Conservation (phyloP, 2,329 filamentous ascomycete species). For the Gyromitra esculenta region DNA sequence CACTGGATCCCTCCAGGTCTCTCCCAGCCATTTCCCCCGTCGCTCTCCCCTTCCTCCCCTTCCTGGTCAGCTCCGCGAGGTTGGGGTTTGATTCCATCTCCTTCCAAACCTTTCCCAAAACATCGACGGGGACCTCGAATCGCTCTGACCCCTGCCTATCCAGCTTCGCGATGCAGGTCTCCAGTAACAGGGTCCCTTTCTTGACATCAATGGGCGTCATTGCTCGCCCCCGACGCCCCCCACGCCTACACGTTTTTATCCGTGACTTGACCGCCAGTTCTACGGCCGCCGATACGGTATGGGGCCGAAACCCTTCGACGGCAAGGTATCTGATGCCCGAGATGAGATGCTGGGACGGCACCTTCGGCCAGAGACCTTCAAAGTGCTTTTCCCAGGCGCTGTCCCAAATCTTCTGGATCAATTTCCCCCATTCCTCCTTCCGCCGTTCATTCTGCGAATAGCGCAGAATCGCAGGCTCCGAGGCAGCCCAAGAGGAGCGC, state of each 20-base stretch:
- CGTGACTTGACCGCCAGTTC: not conserved
- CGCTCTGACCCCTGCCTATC: not conserved
- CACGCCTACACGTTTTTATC: not conserved
- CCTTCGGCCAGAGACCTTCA: not conserved
- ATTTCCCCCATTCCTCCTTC: not conserved
- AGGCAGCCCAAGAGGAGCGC: not conserved
- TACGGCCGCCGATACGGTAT: not conserved
- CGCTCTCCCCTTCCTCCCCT: not conserved
- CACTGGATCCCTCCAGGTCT: too few relatives aligned
- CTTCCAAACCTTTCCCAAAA: not conserved
- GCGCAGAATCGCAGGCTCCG: not conserved
- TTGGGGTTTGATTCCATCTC: not conserved
- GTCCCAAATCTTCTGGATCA: not conserved
- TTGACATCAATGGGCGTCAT: not conserved
- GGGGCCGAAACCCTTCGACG: not conserved
- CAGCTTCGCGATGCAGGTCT: not conserved
- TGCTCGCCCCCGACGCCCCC: not conserved
- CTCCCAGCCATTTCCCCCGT: not conserved
- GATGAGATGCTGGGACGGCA: not conserved
- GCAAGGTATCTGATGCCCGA: not conserved
- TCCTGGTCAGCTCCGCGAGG: not conserved
- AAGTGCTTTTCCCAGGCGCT: not conserved
- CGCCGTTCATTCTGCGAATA: not conserved
- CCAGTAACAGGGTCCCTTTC: not conserved
- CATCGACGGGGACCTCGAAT: not conserved